Conservation (phyloP, 2,329 filamentous ascomycete species). For the Chrysosporium keratinophilum region DNA sequence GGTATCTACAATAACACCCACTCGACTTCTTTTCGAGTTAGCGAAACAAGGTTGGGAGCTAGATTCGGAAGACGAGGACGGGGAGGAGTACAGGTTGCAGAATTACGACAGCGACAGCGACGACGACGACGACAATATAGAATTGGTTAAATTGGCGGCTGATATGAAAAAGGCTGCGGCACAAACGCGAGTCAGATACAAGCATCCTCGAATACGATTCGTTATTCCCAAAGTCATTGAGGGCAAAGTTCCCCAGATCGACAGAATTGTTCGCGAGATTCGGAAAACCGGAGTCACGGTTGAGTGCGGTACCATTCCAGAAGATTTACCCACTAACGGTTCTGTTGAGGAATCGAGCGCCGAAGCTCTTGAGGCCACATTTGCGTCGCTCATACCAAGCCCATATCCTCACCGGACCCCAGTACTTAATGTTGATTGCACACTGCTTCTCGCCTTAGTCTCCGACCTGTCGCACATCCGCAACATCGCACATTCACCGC, state of each 20-base stretch:
- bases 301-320: conserved; percentile 25
- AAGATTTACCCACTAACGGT: neutral
- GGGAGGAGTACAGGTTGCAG: conserved; percentile 29
- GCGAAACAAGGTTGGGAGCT: conserved; percentile 57
- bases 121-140: conserved; percentile 47
- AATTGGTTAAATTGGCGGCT: conserved; percentile 50
- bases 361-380: conserved; percentile 15
- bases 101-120: conserved; percentile 41
- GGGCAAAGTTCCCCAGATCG: conserved; percentile 44
- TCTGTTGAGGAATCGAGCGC: conserved; percentile 7
- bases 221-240: conserved; percentile 50
- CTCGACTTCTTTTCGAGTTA: conserved; percentile 55
- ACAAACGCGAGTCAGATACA: conserved; percentile 49
- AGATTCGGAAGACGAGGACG: conserved; percentile 39
- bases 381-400: conserved; percentile 32
- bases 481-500: conserved; percentile 37
- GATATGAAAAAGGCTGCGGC: conserved; percentile 49
- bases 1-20: conserved; percentile 55
- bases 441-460: conserved; percentile 59
- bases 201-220: conserved; percentile 49
- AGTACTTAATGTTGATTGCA: conserved; percentile 43
- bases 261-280: conserved; percentile 47
- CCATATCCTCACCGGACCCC: conserved; percentile 35
- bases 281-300: conserved; percentile 40
- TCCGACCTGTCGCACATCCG: conserved; percentile 60